These are phyloP conservation scores for Atalantia buxifolia DNA, from an alignment of 345 rosid species.

Conservation along the genomic window DNA sequence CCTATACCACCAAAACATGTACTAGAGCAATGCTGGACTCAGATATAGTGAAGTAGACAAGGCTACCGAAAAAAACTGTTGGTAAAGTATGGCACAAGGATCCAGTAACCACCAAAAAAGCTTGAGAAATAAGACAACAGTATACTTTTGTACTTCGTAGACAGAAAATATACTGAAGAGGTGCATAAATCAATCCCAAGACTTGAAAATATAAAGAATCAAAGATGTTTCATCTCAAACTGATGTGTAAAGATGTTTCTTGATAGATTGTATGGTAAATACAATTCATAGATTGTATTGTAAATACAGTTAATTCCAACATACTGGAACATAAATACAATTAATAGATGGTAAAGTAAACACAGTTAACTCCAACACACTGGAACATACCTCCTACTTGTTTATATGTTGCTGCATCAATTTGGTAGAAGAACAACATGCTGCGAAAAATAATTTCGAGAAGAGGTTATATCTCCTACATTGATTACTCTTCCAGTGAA, in stretches of 20 bases:
- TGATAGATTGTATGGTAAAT: not conserved
- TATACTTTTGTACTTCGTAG: not conserved
- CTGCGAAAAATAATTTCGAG: conserved; percentile 30
- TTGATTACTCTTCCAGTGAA: not conserved
- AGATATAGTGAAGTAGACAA: not conserved
- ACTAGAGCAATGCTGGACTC: not conserved
- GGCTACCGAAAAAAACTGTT: not conserved
- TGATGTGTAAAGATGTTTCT: not conserved
- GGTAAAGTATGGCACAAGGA: not conserved
- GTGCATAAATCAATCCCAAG: not conserved
- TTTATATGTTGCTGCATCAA: conserved; percentile 14
- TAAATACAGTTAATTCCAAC: not conserved
- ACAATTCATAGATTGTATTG: not conserved
- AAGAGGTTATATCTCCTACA: conserved; percentile 3
- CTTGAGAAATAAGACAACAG: not conserved
- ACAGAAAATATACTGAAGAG: not conserved
- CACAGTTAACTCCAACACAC: not conserved
- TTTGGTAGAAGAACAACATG: conserved; percentile 51
- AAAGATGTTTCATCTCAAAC: not conserved
- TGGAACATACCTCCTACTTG: conserved; percentile 19
- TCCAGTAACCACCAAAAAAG: not conserved
- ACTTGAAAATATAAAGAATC: not conserved
- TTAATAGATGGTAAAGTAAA: too few relatives aligned
- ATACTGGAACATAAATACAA: conserved; percentile 1
- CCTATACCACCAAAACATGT: not conserved